These are phyloP conservation scores for Cenococcum geophilum DNA, from an alignment of 495 filamentous ascomycete genomes.

Conservation along the genomic window DNA sequence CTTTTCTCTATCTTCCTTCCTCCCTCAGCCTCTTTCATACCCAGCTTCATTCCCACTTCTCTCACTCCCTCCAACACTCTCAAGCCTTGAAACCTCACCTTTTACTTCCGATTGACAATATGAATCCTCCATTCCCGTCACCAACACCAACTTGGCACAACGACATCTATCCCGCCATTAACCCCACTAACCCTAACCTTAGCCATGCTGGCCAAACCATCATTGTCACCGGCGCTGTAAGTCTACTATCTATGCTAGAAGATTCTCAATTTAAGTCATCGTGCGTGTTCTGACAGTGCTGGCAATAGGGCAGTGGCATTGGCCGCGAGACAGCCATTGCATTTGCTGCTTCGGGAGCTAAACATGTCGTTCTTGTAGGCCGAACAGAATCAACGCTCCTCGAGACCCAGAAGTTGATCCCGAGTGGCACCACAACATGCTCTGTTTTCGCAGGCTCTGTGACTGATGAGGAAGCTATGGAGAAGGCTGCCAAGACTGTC, in stretches of 20 bases:
- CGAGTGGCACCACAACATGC: slow-evolving; percentile 1
- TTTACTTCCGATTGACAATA: background rate
- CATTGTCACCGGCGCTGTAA: slow-evolving; percentile 13
- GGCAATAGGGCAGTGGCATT: slow-evolving; percentile 8
- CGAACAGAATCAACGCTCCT: slow-evolving; percentile 1
- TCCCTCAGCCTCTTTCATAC: background rate
- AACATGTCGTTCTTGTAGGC: slow-evolving; percentile 8
- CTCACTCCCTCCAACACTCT: background rate
- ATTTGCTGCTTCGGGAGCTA: slow-evolving; percentile 11
- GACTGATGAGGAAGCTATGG: background rate
- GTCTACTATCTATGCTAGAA: too few species aligned
- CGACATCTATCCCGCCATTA: slow-evolving; percentile 13
- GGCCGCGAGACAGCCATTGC: slow-evolving; percentile 7
- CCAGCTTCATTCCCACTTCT: background rate
- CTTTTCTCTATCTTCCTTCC: background rate
- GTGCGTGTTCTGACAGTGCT: too few species aligned
- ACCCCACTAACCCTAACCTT: slow-evolving; percentile 12
- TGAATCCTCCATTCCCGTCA: background rate
- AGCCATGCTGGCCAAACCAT: slow-evolving; percentile 14
- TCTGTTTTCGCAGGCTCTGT: background rate
- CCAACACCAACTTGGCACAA: slow-evolving; percentile 5
- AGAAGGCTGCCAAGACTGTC: background rate
- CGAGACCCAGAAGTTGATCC: background rate
- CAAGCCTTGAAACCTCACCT: background rate
- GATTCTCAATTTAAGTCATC: too few species aligned